These are phyloP conservation scores for Neospermospora avenae DNA, from an alignment of 2,329 filamentous ascomycete species.

Conservation along the genomic window DNA sequence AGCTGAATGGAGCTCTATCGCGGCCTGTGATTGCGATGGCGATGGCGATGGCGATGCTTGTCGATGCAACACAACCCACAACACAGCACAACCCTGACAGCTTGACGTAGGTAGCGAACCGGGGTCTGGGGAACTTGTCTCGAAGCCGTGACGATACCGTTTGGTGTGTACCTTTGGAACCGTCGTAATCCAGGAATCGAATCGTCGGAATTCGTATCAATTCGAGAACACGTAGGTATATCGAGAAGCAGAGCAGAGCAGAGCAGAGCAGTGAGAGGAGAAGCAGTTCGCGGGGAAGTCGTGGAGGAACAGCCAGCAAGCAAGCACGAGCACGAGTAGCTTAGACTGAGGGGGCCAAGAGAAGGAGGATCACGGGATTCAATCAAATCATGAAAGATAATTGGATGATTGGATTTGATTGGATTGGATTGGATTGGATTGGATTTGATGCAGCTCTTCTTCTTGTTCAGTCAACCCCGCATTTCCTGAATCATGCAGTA, in stretches of 20 bases:
- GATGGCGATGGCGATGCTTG: neutral
- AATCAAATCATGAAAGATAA: too few relatives aligned
- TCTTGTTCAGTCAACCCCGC: too few relatives aligned
- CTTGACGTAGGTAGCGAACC: conserved; percentile 4
- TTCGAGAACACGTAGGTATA: neutral
- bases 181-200: neutral
- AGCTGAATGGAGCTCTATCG: neutral
- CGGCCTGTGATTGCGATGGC: neutral
- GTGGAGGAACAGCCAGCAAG: too few relatives aligned
- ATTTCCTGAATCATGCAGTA: too few relatives aligned
- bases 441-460: too few relatives aligned
- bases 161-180: too few relatives aligned
- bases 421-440: too few relatives aligned
- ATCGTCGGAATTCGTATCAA: neutral
- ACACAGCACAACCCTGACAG: neutral
- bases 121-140: conserved; percentile 1
- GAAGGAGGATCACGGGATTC: too few relatives aligned
- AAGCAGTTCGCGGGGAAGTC: neutral
- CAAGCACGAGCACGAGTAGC: too few relatives aligned
- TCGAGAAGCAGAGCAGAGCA: conserved; percentile 8
- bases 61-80: neutral
- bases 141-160: neutral
- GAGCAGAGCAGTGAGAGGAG: conserved; percentile 11
- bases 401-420: too few relatives aligned
- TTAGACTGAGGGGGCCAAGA: too few relatives aligned